Conservation (phyloP, 106 monocot genomes). For the Phalaenopsis aphrodite region DNA sequence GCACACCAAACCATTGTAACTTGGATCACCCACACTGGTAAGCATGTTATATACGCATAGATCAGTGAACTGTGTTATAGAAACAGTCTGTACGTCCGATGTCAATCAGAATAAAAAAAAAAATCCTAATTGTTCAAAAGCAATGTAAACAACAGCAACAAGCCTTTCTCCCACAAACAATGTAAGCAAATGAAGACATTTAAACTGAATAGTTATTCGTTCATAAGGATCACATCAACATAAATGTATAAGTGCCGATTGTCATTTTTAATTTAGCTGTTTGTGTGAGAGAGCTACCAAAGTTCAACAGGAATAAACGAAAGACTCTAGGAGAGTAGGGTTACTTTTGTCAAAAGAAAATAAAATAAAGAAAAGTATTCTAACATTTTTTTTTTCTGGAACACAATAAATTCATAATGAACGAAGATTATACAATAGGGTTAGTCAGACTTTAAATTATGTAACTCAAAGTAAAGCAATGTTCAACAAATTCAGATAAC, state of each 20-base stretch:
- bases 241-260: background rate
- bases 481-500: background rate
- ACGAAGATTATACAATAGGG: too few species aligned
- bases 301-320: constrained; percentile 1
- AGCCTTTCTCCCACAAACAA: background rate
- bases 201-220: background rate
- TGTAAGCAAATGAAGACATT: background rate
- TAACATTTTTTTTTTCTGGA: too few species aligned
- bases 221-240: constrained; percentile 1
- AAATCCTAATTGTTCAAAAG: too few species aligned
- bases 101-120: too few species aligned
- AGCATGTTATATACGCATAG: too few species aligned
- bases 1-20: background rate
- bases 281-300: background rate
- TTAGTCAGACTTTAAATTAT: background rate
- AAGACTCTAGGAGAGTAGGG: background rate
- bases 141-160: background rate
- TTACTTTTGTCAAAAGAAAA: background rate
- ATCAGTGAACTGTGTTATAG: too few species aligned
- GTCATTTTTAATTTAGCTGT: background rate
- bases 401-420: too few species aligned
- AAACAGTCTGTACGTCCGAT: too few species aligned
- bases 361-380: background rate
- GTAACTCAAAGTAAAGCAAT: background rate
- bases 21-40: background rate